Evolutionary conservation across 148 eudicot species (phyloP), one percentile per base, ranked within the genome.

Genomic region (Rhododendron ferrugineum): DNA sequence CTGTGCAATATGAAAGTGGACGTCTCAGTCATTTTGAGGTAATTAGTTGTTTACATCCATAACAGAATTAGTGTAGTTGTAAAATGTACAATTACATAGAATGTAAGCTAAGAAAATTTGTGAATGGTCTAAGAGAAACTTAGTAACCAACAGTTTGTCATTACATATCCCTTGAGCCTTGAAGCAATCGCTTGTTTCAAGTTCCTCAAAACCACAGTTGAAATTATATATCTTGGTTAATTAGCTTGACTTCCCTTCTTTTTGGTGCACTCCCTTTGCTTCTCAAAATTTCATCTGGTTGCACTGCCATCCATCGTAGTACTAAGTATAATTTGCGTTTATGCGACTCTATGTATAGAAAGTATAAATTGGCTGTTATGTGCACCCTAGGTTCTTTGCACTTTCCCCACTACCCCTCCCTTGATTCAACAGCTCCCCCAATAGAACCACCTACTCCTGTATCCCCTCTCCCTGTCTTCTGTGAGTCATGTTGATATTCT

Each of bases 1-100:
- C 98, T 10, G 90, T 97, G 85, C 89, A 87, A 79, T 80, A 87
- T 84, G 99, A 97, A 81, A 88, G 86, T 54, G 93, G 96, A 60
- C 58, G 82, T 78, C 88, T 97, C 56, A 97, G 98, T 92, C 96
- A 95, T 90, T 97, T 97, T 86, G 99, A 97, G 98, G 98, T 97
- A 92, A 85, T 30, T 26, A 30, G 76, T 82, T 74, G 44, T 85
- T n/a, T 70, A 15, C 73, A 42, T 47, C 36, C 36, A 22, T n/a
- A 68, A 11, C 47, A 49, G 34, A 8, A 20, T 49, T 2, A 28
- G 22, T 20, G 3, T 10, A 26, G 37, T 64, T 18, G 10, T 30
- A 64, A 42, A 42, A 28, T 16, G 11, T 75, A 18, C 11, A 37
- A 47, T 4, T 75, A 56, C 18, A 28, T 85, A 40, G 52, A 18